phyloP scores from a whole-genome alignment of 768 basidiomycete species.

The Tulasnella sp. region DNA sequence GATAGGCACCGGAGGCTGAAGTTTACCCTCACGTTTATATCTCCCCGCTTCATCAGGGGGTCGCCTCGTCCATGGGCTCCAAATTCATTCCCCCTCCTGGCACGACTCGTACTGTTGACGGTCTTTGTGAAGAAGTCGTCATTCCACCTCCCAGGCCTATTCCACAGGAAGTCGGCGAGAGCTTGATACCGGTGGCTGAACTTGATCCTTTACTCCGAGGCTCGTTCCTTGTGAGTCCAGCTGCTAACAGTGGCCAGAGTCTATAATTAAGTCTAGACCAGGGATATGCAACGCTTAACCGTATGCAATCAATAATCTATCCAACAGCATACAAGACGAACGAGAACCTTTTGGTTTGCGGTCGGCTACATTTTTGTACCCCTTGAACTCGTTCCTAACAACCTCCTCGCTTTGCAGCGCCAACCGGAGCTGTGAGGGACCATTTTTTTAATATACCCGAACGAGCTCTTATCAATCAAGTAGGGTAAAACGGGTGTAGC shows the following conservation, averaged over 20 bases:
- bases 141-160: conserved; percentile 79
- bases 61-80: conserved; percentile 67
- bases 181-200: conserved; percentile 63
- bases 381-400: neutral
- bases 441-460: neutral
- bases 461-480: neutral
- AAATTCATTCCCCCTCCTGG: conserved; percentile 81
- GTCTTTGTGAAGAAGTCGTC: conserved; percentile 87
- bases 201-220: conserved; percentile 72
- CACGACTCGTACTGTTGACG: conserved; percentile 60
- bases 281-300: conserved; percentile 84
- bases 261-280: conserved; percentile 36
- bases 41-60: conserved; percentile 59
- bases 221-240: conserved; percentile 68
- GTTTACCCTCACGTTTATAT: conserved; percentile 81
- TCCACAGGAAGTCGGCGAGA: conserved; percentile 67
- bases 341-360: conserved; percentile 93
- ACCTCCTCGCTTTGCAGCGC: conserved; percentile 50
- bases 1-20: conserved; percentile 52
- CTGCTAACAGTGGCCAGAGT: neutral
- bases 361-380: conserved; percentile 41
- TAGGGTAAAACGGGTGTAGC: conserved; percentile 99
- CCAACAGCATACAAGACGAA: conserved; percentile 91
- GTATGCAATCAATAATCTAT: conserved; percentile 94
- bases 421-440: conserved; percentile 86